These are phyloP conservation scores for Dillenia turbinata DNA, from an alignment of 164 flowering plant genomes.

Conservation along the genomic window DNA sequence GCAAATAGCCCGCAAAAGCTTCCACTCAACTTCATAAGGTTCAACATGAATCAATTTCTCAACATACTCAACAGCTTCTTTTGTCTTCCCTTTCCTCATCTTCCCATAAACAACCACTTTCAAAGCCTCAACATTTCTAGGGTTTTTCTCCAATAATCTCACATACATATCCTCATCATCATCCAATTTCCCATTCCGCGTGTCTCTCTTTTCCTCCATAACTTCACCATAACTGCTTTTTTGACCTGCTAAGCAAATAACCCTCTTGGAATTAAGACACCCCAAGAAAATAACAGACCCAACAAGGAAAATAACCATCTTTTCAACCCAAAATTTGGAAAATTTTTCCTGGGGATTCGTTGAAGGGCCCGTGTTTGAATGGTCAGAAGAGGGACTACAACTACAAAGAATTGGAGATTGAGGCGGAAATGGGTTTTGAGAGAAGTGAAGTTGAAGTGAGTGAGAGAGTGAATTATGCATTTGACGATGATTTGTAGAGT, in stretches of 20 bases:
- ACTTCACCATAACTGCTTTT: constrained; percentile 10
- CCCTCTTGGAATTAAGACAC: constrained; percentile 41
- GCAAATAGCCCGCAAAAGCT: constrained; percentile 75
- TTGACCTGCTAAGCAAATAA: constrained; percentile 17
- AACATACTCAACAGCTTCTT: constrained; percentile 68
- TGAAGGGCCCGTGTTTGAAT: too few species aligned
- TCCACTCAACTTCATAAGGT: constrained; percentile 86
- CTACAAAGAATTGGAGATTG: too few species aligned
- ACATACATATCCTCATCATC: constrained; percentile 52
- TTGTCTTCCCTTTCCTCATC: constrained; percentile 67
- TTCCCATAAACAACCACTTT: constrained; percentile 67
- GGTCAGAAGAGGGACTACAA: too few species aligned
- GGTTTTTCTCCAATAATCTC: constrained; percentile 62
- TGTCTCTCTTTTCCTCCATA: constrained; percentile 20
- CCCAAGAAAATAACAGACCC: constrained; percentile 27
- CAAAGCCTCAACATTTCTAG: constrained; percentile 63
- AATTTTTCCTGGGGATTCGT: constrained; percentile 12
- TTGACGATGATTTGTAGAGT: too few species aligned
- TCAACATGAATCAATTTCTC: constrained; percentile 69
- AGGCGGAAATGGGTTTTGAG: too few species aligned
- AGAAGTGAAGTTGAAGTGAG: too few species aligned
- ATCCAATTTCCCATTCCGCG: constrained; percentile 16
- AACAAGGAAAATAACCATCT: constrained; percentile 41
- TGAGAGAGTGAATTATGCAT: too few species aligned
- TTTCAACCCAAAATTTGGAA: constrained; percentile 24